Evolutionary conservation across 495 filamentous ascomycete species (phyloP), one percentile per base, ranked within the genome.

Genomic region (Lepraria neglecta): DNA sequence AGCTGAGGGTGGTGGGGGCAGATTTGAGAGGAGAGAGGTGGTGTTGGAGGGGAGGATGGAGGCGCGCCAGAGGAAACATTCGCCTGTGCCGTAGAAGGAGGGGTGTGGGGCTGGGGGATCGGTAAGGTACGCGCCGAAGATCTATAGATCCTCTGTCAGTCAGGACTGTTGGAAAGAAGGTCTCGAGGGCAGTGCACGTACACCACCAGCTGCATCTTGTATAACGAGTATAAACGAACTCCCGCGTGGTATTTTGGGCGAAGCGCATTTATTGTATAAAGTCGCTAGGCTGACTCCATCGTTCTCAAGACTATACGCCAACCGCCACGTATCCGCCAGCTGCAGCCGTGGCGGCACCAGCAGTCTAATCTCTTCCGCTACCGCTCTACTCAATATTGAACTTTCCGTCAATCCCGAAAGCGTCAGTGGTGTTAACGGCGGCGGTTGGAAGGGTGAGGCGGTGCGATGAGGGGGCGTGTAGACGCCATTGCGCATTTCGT

Each of bases 41-140:
- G 66, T 35, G 0, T 74, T 73, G 0, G 74, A 68, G 0, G 82
- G 67, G 17, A 89, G 75, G 42, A 84, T 73, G 52, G 83, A 84
- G 2, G 91, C 88, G 44, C 90, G 87, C 94, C 94, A 98, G 69
- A 98, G 85, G 77, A 98, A 98, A 72, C 95, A 97, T 75, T 98
- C 94, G 65, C 95, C 94, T 1, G 87, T 97, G 70, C 94, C 94
- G 72, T 84, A 97, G 78, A 94, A 98, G 58, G 92, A 89, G 0
- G 88, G 68, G n/a, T 80, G 72, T 0, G 89, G 88, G 67, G 86
- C 87, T 4, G 91, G 91, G 33, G 84, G 77, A 68, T 97, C 92
- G 64, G 89, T 94, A 62, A 97, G 83, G 74, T 96, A 97, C 56
- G 92, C 91, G 71, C 94, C 94, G 70, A 98, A 98, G 55, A 92